Base-by-base conservation (phyloP, 192 early-diverging fungal genomes). In the Lobosporangium transversale region DNA sequence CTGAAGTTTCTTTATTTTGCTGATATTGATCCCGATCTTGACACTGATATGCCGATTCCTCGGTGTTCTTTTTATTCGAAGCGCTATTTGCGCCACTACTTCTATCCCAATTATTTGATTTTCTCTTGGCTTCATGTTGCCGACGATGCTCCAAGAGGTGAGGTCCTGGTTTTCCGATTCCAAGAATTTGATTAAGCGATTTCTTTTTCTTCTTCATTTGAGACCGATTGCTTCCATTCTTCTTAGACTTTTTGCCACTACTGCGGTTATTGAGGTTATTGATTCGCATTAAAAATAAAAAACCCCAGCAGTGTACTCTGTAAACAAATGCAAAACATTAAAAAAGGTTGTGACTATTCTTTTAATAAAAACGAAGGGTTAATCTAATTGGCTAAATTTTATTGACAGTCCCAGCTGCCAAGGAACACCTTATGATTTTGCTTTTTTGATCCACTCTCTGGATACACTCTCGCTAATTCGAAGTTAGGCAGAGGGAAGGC, bases 171-270 rank as follows among this genome's bases (percentile, higher is more conserved):
- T 75, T 65, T 18, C 63, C 70, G 30, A 73, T 61, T 36, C 57
- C 57, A 32, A 76, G 59, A 32, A 76, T 60, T 24, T 76, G 52
- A 53, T 76, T 76, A 47, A 76, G 53, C 27, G 71, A 66, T 50
- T 75, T 75, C 33, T 66, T 75, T 18, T 24, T 3, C 63, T 62
- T n/a, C n/a, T n/a, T n/a, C n/a, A n/a, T n/a, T n/a, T n/a, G n/a
- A n/a, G n/a, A n/a, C 35, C 59, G 62, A 27, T 49, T 44, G n/a
- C 40, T 47, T 35, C 18, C n/a, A n/a, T 74, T 64, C n/a, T 65
- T 64, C 54, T 66, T 75, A 1, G 30, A 18, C 44, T 66, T 66
- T 8, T 52, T 35, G 21, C 63, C 58, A 26, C 52, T 61, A 49
- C 29, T 50, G 45, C 36, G n/a, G n/a, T n/a, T n/a, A n/a, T n/a